These are phyloP conservation scores for Phaseolus coccineus DNA, from an alignment of 331 rosid genomes.

Conservation along the genomic window DNA sequence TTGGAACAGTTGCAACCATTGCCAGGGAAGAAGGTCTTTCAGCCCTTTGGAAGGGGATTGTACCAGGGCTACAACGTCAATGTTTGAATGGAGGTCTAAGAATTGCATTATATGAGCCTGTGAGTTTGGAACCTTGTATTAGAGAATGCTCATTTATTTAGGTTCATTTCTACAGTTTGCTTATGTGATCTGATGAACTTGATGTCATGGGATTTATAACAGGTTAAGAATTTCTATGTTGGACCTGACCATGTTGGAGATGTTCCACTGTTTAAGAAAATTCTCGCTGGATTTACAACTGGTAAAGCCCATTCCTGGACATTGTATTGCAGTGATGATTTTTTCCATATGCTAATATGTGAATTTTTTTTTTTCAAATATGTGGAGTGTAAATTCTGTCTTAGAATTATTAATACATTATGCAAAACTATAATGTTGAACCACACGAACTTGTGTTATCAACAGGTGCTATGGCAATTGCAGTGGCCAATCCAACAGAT, in stretches of 20 bases:
- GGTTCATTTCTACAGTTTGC: constrained; percentile 27
- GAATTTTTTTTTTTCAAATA: not conserved
- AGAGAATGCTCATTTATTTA: constrained; percentile 22
- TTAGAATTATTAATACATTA: not conserved
- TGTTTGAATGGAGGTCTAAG: constrained; percentile 91
- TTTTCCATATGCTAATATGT: not conserved
- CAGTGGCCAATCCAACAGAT: constrained; percentile 92
- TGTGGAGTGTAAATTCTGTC: constrained; percentile 21
- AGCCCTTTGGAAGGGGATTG: constrained; percentile 93
- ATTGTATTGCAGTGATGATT: not conserved
- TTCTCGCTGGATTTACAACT: constrained; percentile 91
- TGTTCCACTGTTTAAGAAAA: constrained; percentile 86
- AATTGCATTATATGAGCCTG: constrained; percentile 93
- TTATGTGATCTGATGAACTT: constrained; percentile 34
- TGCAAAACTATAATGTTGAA: constrained; percentile 11
- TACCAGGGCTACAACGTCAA: constrained; percentile 94
- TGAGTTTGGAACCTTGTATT: constrained; percentile 49
- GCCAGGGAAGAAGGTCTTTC: constrained; percentile 92
- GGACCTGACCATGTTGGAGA: constrained; percentile 89
- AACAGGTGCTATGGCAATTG: constrained; percentile 84
- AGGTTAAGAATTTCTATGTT: constrained; percentile 83
- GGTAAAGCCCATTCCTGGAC: constrained; percentile 58
- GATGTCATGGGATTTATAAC: constrained; percentile 44
- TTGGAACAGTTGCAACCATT: constrained; percentile 89
- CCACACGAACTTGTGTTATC: constrained; percentile 23